Evolutionary conservation across 495 filamentous ascomycete genomes (phyloP), one percentile per base, ranked within the genome.

Genomic region (Hyaloscypha bicolor): DNA sequence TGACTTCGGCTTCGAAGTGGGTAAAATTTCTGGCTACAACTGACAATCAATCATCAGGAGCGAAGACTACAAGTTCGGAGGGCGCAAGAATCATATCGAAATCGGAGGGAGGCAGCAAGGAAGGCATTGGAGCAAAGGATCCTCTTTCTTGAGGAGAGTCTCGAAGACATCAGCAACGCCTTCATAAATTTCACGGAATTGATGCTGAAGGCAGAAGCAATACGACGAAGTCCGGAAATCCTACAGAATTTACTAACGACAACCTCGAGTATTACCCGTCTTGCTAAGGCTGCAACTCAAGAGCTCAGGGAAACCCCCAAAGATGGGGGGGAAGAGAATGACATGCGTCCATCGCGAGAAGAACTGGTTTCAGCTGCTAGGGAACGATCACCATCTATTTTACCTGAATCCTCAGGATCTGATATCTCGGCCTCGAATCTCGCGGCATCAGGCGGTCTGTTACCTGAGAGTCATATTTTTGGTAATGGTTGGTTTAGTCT

Each of bases 1-100:
- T 37, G 12, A 3, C 35, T 12, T 37, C 12, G 12, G 6, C 35
- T 37, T 37, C 8, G 35, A 3, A 25, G 25, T 25, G 1, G 35
- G 35, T 12, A 12, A 37, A 8, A 8, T 37, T 12, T 12, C 35
- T 1, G 6, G 35, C 35, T 37, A 37, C 12, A 37, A 37, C 35
- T 37, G 12, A 37, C 35, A n/a, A 11, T 53, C 6, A 29, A 53
- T 48, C 51, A 21, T 53, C 51, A 53, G 51, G 19, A 53, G 16
- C 51, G 51, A 53, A 53, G 51, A n/a, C 51, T 53, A 16, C 51
- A 53, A 53, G 51, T 53, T n/a, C 51, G 51, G 6, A n/a, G 19
- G 19, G 51, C 51, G 6, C 51, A 53, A 53, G 19, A 14, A 11
- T 6, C 22, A 29, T 53, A 21, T 53, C 51, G 51, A 21, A n/a